These are phyloP conservation scores for Setaria italica DNA, from an alignment of 202 grass and related monocot genomes.

Conservation along the genomic window DNA sequence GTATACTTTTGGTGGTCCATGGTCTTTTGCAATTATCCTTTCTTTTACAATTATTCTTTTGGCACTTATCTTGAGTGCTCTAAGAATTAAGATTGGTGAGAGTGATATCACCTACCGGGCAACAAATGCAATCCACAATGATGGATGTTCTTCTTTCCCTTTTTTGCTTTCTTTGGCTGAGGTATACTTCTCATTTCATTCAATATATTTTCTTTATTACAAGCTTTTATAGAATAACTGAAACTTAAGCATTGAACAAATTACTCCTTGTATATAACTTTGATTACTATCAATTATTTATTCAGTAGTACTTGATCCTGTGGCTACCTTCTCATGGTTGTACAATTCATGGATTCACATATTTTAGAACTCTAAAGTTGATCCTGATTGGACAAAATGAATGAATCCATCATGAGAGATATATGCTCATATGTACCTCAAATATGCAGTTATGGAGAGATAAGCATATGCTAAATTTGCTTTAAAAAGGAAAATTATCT, in stretches of 20 bases:
- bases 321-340: not conserved
- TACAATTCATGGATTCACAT: conserved; percentile 7
- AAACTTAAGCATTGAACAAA: conserved; percentile 13
- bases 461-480: not conserved
- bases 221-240: conserved; percentile 24
- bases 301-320: not conserved
- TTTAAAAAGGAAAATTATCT: not conserved
- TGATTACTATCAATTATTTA: not conserved
- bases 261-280: conserved; percentile 18
- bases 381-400: conserved; percentile 2
- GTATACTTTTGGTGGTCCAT: conserved; percentile 92
- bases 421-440: conserved; percentile 8
- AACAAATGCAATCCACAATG: conserved; percentile 82
- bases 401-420: not conserved
- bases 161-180: conserved; percentile 95
- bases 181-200: conserved; percentile 63
- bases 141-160: conserved; percentile 79
- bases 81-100: conserved; percentile 96
- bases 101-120: conserved; percentile 70
- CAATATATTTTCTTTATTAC: conserved; percentile 29
- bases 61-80: conserved; percentile 81
- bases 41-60: conserved; percentile 83
- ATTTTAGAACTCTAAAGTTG: not conserved
- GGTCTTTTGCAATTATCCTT: conserved; percentile 83
- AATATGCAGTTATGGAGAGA: conserved; percentile 14